Percentiles rank a stretch among this genome's conserved stretches.
Conservation (phyloP, 768 basidiomycete genomes). For the Mycena sanguinolenta region DNA sequence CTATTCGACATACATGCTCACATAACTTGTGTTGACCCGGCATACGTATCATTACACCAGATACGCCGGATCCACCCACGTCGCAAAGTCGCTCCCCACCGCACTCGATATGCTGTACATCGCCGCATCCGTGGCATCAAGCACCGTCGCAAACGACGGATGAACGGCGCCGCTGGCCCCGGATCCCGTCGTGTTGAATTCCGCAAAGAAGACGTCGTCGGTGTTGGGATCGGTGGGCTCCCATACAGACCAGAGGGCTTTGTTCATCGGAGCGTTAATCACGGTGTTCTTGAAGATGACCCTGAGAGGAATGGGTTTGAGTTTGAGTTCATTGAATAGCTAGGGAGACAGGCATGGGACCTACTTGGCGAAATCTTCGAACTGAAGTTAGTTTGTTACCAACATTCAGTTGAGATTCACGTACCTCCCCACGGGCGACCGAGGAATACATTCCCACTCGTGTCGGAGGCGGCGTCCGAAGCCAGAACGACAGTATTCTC, state of each 20-base stretch:
- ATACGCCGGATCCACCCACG: conserved; percentile 61
- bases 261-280: conserved; percentile 55
- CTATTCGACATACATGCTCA: too few relatives aligned
- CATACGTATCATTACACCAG: conserved; percentile 49
- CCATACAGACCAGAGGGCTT: conserved; percentile 63
- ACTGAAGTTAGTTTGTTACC: background rate
- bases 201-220: conserved; percentile 59
- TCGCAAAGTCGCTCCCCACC: conserved; percentile 59
- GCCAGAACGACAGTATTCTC: conserved; percentile 59
- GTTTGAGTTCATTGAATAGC: background rate
- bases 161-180: conserved; percentile 52
- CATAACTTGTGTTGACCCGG: too few relatives aligned
- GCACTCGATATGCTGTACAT: conserved; percentile 58
- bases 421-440: conserved; percentile 65
- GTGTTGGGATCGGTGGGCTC: conserved; percentile 50
- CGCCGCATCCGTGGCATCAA: conserved; percentile 54
- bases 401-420: background rate
- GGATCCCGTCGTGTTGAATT: conserved; percentile 59
- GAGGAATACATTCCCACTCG: conserved; percentile 54
- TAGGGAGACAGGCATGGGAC: conserved; percentile 28
- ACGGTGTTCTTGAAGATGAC: conserved; percentile 64
- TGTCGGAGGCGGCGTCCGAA: conserved; percentile 52
- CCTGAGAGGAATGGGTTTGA: conserved; percentile 45
- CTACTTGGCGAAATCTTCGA: conserved; percentile 62
- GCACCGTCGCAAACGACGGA: conserved; percentile 55